phyloP scores from a whole-genome alignment of 83 land plant species.

The Picea engelmannii region DNA sequence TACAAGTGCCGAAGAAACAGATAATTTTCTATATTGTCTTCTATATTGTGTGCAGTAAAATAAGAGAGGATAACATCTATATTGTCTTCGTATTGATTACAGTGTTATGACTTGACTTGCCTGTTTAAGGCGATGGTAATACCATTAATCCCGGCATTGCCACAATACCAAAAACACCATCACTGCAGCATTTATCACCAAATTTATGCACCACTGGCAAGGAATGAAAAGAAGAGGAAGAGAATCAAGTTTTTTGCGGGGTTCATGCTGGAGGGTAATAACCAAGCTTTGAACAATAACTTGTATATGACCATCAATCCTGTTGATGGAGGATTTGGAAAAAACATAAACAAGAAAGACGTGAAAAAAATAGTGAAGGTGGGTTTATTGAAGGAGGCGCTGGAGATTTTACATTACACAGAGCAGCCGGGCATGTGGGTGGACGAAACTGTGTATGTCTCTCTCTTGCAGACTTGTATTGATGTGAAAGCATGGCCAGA shows the following conservation, averaged over 20 bases:
- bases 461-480: constrained; percentile 49
- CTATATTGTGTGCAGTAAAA: too few species aligned
- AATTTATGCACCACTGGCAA: background rate
- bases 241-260: background rate
- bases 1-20: too few species aligned
- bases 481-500: constrained; percentile 32
- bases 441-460: constrained; percentile 19
- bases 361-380: background rate
- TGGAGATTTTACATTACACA: background rate
- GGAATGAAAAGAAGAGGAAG: background rate
- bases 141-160: background rate
- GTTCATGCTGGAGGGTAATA: background rate
- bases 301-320: background rate
- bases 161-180: background rate
- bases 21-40: too few species aligned
- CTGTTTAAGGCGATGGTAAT: background rate
- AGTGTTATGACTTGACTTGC: background rate
- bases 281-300: background rate
- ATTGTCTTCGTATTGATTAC: background rate
- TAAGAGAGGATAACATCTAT: too few species aligned
- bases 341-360: too few species aligned
- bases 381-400: background rate
- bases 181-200: background rate
- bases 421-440: background rate
- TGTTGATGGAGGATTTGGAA: background rate